Base-by-base conservation (phyloP, 163 green algal species). In the Prototheca wickerhamii region DNA sequence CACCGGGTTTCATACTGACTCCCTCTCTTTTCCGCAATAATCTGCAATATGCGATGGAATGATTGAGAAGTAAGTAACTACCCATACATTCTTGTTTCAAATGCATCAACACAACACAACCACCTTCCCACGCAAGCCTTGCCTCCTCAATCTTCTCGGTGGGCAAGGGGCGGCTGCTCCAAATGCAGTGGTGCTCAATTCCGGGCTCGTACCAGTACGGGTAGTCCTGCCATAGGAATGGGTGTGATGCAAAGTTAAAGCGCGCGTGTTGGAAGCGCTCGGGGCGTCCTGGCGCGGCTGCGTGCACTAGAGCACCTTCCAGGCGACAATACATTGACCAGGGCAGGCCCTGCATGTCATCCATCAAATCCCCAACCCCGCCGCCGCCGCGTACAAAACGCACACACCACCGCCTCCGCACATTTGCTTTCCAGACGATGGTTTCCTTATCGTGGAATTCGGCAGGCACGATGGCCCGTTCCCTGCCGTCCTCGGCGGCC, bases 121-220 rank as follows among this genome's bases (percentile, higher is more conserved):
- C 40, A 15, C 40, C 10, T 49, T 10, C 40, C 12, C 40, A 49
- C 40, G 40, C 10, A 15, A 49, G 40, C 40, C 46, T 18, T 54
- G 15, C 46, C 46, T 54, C 12, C 23, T 54, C 18, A 12, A 54
- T 30, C 18, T 25, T 25, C 10, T 28, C 23, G 15, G 6, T 6
- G 46, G 12, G n/a, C 46, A 54, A 18, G n/a, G 46, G 46, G 20
- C 5, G 12, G 15, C 15, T 54, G 46, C 20, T 28, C 46, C 46
- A 54, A 6, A 54, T 12, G 26, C 46, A 54, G 46, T 28, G 23
- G 26, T 54, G 46, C 46, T 54, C 46, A 28, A 54, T 54, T 5
- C 46, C 46, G 5, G 46, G 46, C 46, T 54, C 46, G 23, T 30
- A 54, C 46, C 46, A 54, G 46, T 54, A 54, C 18, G 46, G 46